Evolutionary conservation across 352 stramenopile genomes (phyloP), one percentile per base, ranked within the genome.

Genomic region (Plasmopara halstedii): DNA sequence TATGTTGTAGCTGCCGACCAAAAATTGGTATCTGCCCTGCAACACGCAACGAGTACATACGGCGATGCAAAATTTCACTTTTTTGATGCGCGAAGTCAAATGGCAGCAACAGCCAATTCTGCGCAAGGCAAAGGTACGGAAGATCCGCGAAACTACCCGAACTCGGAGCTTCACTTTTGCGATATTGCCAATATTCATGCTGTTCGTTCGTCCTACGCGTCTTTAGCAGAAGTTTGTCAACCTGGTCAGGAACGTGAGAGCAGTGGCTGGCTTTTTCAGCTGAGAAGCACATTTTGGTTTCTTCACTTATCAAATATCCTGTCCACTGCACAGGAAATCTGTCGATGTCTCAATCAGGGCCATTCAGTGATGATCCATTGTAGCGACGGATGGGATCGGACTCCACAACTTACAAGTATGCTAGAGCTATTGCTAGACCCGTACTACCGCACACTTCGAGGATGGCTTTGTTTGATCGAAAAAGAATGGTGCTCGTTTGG

Each of bases 401-500:
- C 97, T 5, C 88, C 94, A 4, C 95, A 99, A 73, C 86, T 99
- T 19, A 90, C 83, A 3, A 84, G 69, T 6, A 79, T 99, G 33
- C 86, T 97, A 13, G 90, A 99, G 70, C 58, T 99, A 3, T 62
- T 99, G 4, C 49, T 99, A 33, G 97, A 99, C 67, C 94, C 95
- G n/a, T 97, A 97, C 58, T 99, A 98, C 59, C 80, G 97, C 38
- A 99, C 97, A 4, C 50, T 97, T 14, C 62, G 89, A 11, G 97
- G 97, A 4, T 97, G 99, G 56, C 68, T 95, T 26, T 77, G 89
- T 37, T 64, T 99, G 10, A 85, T 99, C 15, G 95, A 99, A 69
- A 99, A 99, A 62, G 97, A 99, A 50, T 99, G 97, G 88, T 95
- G 96, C 58, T 91, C 85, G 8, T 99, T 99, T 65, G 97, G 97